phyloP scores from a whole-genome alignment of 345 rosid species.

The Brassica incana region DNA sequence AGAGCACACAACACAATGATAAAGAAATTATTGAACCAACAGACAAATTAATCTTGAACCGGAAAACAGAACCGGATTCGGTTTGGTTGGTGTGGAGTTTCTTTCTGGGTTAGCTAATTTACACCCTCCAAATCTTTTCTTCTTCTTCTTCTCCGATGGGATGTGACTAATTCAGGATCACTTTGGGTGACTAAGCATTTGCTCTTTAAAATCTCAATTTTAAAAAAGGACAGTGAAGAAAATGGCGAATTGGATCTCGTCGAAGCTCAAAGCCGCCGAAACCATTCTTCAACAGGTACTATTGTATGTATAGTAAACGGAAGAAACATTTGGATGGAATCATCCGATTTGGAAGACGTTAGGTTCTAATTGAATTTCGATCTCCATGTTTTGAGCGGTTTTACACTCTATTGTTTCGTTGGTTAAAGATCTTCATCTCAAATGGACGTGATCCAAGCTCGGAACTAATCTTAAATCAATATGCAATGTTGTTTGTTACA shows the following conservation, averaged over 20 bases:
- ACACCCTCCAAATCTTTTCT: constrained; percentile 7
- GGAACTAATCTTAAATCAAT: background rate
- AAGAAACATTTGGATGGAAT: background rate
- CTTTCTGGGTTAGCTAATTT: constrained; percentile 7
- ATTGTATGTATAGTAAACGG: constrained; percentile 1
- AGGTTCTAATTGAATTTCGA: constrained; percentile 1
- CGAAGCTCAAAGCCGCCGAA: constrained; percentile 91
- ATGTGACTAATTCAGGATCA: constrained; percentile 19
- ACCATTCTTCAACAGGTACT: constrained; percentile 76
- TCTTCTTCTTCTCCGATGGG: constrained; percentile 18
- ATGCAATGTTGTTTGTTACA: background rate
- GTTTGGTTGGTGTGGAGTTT: constrained; percentile 17
- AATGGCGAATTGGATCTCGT: constrained; percentile 96
- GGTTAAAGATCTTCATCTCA: background rate
- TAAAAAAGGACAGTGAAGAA: background rate
- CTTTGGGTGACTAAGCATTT: background rate
- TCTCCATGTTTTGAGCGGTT: background rate
- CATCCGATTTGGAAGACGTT: constrained; percentile 4
- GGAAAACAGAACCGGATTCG: background rate
- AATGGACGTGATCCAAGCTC: background rate
- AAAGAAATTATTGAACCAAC: background rate
- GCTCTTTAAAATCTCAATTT: background rate
- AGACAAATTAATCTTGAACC: background rate
- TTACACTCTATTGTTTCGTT: background rate
- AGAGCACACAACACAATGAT: background rate